Evolutionary conservation across 305 asterid species (phyloP).

Genomic region (Fraxinus velutina): DNA sequence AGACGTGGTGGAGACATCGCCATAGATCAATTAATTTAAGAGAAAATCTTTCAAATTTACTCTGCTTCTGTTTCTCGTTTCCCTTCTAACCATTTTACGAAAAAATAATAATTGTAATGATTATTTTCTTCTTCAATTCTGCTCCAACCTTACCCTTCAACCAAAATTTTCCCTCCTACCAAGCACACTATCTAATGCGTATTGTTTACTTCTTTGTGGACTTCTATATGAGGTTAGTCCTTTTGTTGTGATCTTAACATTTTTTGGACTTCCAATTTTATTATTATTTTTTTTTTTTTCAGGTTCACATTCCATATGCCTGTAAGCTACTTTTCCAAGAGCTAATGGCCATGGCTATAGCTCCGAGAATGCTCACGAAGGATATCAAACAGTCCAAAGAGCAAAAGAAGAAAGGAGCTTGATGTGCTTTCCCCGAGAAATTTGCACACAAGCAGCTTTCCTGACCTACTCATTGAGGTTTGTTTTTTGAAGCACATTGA

Average conservation of each 20-base stretch:
- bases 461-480: not conserved
- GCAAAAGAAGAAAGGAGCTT: constrained; percentile 60
- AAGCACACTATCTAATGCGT: not conserved
- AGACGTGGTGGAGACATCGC: not conserved
- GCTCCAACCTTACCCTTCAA: not conserved
- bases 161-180: not conserved
- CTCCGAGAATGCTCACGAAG: constrained; percentile 91
- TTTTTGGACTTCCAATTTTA: not conserved
- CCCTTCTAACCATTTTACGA: not conserved
- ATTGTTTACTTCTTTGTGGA: not conserved
- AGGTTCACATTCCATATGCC: constrained; percentile 94
- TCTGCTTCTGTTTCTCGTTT: not conserved
- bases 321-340: constrained; percentile 94
- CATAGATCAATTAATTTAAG: not conserved
- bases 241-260: not conserved
- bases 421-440: constrained; percentile 11
- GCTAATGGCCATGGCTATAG: constrained; percentile 96
- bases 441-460: not conserved
- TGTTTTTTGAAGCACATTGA: not conserved
- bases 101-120: not conserved
- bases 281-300: constrained; percentile 10
- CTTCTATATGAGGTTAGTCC: not conserved
- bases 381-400: constrained; percentile 60
- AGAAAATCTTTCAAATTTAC: not conserved
- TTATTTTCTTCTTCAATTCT: not conserved